phyloP scores from a whole-genome alignment of 306 rosid species.

The Vigna mungo region DNA sequence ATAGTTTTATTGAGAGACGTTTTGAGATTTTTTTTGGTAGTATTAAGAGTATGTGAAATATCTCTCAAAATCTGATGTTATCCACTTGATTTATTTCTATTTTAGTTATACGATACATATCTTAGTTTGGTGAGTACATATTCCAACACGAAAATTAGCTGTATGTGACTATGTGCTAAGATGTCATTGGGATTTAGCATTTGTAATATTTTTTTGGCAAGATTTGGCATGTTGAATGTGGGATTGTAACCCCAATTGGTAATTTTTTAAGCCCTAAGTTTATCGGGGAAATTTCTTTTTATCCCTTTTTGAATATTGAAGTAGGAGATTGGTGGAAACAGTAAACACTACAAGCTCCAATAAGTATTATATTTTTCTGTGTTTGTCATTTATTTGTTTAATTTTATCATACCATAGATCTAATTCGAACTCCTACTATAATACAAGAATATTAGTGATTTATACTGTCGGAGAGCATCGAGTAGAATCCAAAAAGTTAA shows the following conservation, averaged over 20 bases:
- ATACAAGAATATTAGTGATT: neutral
- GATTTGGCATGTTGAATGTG: neutral
- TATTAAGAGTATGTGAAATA: too few species aligned
- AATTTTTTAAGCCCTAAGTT: slow-evolving; percentile 5
- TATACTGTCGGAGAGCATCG: slow-evolving; percentile 23
- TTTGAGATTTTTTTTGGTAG: too few species aligned
- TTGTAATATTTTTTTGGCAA: neutral
- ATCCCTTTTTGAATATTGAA: neutral
- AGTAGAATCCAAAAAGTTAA: slow-evolving; percentile 5
- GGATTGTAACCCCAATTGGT: neutral
- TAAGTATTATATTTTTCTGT: neutral
- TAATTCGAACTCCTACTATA: neutral
- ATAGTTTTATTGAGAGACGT: too few species aligned
- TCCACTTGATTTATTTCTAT: too few species aligned
- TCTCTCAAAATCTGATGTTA: too few species aligned
- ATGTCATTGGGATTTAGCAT: slow-evolving; percentile 31
- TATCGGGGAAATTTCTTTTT: neutral
- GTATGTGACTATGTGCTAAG: neutral
- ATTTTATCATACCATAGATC: neutral
- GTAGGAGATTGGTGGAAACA: neutral
- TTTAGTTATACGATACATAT: too few species aligned
- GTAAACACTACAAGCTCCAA: slow-evolving; percentile 22
- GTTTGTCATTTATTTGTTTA: neutral
- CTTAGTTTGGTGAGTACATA: too few species aligned
- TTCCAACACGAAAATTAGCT: too few species aligned